Conservation (phyloP, 2,329 filamentous ascomycete species). For the Alternaria longipes region DNA sequence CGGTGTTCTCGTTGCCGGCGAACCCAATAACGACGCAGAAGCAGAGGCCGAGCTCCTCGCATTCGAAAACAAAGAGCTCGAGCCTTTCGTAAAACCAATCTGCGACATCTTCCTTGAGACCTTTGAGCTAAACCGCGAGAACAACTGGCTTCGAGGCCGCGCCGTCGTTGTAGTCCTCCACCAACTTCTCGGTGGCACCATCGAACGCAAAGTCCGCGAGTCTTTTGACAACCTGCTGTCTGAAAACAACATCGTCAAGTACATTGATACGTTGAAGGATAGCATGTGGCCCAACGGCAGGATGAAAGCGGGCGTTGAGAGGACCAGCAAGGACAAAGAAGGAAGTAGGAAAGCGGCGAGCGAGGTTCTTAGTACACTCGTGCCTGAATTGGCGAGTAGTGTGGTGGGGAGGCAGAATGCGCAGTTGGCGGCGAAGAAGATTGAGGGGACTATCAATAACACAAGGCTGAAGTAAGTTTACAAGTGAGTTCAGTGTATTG, state of each 20-base stretch:
- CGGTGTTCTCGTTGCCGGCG: constrained; percentile 52
- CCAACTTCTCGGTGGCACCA: constrained; percentile 92
- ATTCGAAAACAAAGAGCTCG: constrained; percentile 81
- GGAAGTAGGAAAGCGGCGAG: constrained; percentile 87
- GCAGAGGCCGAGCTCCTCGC: constrained; percentile 94
- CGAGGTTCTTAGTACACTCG: constrained; percentile 84
- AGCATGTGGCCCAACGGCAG: constrained; percentile 82
- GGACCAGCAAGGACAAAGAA: constrained; percentile 77
- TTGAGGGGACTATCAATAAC: constrained; percentile 94
- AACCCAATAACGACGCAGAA: constrained; percentile 69
- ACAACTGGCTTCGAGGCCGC: constrained; percentile 95
- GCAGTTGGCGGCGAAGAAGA: constrained; percentile 84
- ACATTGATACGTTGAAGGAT: constrained; percentile 76
- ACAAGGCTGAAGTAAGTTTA: constrained; percentile 80
- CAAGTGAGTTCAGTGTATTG: not conserved
- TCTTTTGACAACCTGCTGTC: constrained; percentile 76
- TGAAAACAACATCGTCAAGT: constrained; percentile 80
- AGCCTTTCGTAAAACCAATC: constrained; percentile 97
- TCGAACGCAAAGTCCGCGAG: constrained; percentile 94
- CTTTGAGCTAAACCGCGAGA: constrained; percentile 92
- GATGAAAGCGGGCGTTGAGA: constrained; percentile 60
- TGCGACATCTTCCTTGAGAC: constrained; percentile 96
- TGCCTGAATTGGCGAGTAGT: constrained; percentile 90
- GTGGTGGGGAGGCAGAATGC: constrained; percentile 94
- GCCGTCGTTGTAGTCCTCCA: constrained; percentile 97